These are phyloP conservation scores for Collybia sp. DNA, from an alignment of 768 basidiomycete species.

Conservation along the genomic window DNA sequence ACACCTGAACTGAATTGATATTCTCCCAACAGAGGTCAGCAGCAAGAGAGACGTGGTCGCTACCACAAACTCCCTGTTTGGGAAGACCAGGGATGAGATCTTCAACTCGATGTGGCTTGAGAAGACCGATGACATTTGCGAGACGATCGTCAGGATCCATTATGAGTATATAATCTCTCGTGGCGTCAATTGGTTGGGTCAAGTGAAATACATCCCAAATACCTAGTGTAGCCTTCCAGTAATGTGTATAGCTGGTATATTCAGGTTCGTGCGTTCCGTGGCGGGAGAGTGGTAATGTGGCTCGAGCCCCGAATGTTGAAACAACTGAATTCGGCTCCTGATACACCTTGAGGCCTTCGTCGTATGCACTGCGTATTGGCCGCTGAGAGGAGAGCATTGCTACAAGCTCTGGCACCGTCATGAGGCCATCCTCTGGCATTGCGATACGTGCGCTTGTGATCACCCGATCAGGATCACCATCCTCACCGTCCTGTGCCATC, in stretches of 20 bases:
- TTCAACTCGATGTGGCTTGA: constrained; percentile 53
- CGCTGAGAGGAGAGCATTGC: constrained; percentile 34
- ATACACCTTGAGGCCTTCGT: constrained; percentile 38
- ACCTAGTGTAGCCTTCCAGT: constrained; percentile 84
- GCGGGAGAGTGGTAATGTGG: constrained; percentile 29
- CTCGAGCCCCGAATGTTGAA: constrained; percentile 49
- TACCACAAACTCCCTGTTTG: constrained; percentile 71
- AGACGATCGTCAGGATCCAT: constrained; percentile 35
- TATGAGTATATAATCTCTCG: constrained; percentile 86
- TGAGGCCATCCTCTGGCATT: constrained; percentile 59
- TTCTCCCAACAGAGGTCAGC: constrained; percentile 47
- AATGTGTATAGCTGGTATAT: constrained; percentile 87
- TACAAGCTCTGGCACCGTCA: constrained; percentile 53
- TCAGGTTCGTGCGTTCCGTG: constrained; percentile 69
- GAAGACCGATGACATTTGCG: constrained; percentile 44
- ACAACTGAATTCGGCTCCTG: constrained; percentile 12
- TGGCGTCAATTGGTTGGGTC: constrained; percentile 2
- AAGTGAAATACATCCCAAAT: constrained; percentile 9
- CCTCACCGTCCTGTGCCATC: constrained; percentile 41
- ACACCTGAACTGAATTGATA: constrained; percentile 7
- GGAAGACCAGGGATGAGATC: constrained; percentile 75
- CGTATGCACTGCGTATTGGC: constrained; percentile 64
- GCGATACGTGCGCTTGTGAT: constrained; percentile 74
- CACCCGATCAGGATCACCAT: constrained; percentile 59
- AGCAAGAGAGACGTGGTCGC: constrained; percentile 82